Conservation (phyloP, 768 basidiomycete species). For the Sistotremastrum suecicum region DNA sequence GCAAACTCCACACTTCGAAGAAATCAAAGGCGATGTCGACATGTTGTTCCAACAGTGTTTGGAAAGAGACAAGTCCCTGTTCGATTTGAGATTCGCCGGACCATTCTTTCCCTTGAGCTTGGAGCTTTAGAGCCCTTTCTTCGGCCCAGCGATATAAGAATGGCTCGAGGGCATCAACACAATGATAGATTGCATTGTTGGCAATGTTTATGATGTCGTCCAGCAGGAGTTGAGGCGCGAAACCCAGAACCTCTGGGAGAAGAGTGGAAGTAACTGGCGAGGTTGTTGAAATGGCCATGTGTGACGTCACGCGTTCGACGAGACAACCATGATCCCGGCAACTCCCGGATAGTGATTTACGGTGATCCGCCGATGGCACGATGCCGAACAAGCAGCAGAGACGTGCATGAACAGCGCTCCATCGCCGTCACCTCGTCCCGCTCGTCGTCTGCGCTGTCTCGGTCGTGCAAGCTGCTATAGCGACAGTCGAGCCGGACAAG, state of each 20-base stretch:
- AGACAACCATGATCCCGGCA: too few species aligned
- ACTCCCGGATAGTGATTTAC: too few species aligned
- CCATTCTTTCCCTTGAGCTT: conserved; percentile 27
- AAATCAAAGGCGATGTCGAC: conserved; percentile 86
- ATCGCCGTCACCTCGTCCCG: background rate
- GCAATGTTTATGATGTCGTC: conserved; percentile 80
- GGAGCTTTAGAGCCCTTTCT: conserved; percentile 26
- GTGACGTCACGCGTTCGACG: too few species aligned
- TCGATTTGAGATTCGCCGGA: conserved; percentile 52
- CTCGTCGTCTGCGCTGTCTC: too few species aligned
- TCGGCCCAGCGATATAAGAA: conserved; percentile 64
- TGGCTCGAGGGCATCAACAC: conserved; percentile 67
- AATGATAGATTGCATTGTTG: conserved; percentile 64
- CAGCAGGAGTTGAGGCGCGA: conserved; percentile 70
- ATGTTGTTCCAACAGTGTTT: conserved; percentile 78
- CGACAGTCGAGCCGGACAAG: too few species aligned
- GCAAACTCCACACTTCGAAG: conserved; percentile 79
- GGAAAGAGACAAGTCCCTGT: conserved; percentile 73
- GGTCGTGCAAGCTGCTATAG: too few species aligned
- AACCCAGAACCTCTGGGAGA: conserved; percentile 64
- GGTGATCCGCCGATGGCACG: too few species aligned
- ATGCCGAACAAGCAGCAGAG: background rate
- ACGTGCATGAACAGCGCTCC: background rate
- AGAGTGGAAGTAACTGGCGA: conserved; percentile 14
- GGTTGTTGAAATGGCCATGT: too few species aligned